A percentile compares a stretch with the other conserved stretches of the same genome.
phyloP scores from a whole-genome alignment of 495 filamentous ascomycete species.

The Neurospora sp. region DNA sequence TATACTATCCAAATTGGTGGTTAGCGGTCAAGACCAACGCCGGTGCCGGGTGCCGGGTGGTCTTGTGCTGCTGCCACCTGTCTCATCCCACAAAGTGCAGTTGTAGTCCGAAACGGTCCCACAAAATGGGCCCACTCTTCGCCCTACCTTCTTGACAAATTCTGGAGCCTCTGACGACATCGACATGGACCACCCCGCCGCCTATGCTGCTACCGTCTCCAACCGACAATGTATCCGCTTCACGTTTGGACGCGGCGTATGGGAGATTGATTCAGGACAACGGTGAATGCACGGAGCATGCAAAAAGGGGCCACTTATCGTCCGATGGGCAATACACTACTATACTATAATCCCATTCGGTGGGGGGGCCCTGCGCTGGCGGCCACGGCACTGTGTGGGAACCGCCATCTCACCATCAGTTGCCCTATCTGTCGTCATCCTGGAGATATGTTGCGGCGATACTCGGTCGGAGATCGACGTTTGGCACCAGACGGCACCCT shows the following conservation, averaged over 20 bases:
- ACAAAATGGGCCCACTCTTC: neutral
- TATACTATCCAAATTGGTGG: neutral
- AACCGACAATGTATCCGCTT: neutral
- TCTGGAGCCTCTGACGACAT: slow-evolving; percentile 9
- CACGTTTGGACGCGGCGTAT: neutral
- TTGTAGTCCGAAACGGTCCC: neutral
- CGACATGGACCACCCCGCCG: slow-evolving; percentile 17
- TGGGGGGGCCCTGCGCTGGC: neutral
- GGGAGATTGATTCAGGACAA: neutral
- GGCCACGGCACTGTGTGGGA: neutral
- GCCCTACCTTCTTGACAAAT: neutral
- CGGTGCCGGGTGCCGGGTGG: neutral
- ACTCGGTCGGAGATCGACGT: neutral
- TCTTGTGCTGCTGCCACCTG: neutral
- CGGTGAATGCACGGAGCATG: neutral
- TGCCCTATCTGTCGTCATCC: neutral
- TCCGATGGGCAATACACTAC: neutral
- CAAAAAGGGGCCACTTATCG: neutral
- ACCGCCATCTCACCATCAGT: neutral
- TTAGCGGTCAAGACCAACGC: neutral
- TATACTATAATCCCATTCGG: neutral
- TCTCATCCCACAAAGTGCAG: neutral
- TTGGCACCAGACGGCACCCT: neutral
- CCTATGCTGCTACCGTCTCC: neutral
- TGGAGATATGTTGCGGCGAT: neutral